Evolutionary conservation across 179 eudicot genomes (phyloP).

Genomic region (Corrigiola litoralis): DNA sequence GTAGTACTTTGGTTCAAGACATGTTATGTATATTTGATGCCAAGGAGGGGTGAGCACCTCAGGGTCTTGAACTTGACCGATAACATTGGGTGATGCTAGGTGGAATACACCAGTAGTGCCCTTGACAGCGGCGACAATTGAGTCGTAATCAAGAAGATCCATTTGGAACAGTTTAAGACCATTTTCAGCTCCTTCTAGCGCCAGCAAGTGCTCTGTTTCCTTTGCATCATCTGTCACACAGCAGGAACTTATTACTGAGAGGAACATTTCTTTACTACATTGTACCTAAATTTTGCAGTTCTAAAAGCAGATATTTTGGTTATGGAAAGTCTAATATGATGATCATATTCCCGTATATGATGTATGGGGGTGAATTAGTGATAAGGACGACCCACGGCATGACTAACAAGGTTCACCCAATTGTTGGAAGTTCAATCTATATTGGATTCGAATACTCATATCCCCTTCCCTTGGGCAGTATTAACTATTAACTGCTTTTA

Average conservation of each 20-base stretch:
- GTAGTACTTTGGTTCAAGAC: background rate
- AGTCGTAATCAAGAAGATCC: conserved; percentile 64
- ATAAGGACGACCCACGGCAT: too few relatives aligned
- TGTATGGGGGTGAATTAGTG: too few relatives aligned
- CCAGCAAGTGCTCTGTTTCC: conserved; percentile 68
- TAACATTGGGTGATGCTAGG: conserved; percentile 62
- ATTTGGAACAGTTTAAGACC: conserved; percentile 57
- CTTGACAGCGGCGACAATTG: conserved; percentile 46
- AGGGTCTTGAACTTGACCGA: conserved; percentile 58
- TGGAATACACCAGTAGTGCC: conserved; percentile 67
- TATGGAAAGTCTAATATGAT: too few relatives aligned
- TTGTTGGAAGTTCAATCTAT: too few relatives aligned
- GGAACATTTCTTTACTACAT: too few relatives aligned
- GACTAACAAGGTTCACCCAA: too few relatives aligned
- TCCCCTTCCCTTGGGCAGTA: too few relatives aligned
- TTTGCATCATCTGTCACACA: conserved; percentile 44
- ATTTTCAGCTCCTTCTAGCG: conserved; percentile 57
- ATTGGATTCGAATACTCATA: too few relatives aligned
- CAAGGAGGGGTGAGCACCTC: conserved; percentile 30
- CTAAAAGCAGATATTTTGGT: background rate
- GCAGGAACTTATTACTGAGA: background rate
- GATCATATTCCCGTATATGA: too few relatives aligned
- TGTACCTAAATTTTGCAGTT: background rate
- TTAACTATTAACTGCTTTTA: too few relatives aligned
- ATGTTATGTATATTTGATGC: background rate